Evolutionary conservation across 768 basidiomycete genomes (phyloP), one percentile per base, ranked within the genome.

Genomic region (Asterophora lycoperdoides): DNA sequence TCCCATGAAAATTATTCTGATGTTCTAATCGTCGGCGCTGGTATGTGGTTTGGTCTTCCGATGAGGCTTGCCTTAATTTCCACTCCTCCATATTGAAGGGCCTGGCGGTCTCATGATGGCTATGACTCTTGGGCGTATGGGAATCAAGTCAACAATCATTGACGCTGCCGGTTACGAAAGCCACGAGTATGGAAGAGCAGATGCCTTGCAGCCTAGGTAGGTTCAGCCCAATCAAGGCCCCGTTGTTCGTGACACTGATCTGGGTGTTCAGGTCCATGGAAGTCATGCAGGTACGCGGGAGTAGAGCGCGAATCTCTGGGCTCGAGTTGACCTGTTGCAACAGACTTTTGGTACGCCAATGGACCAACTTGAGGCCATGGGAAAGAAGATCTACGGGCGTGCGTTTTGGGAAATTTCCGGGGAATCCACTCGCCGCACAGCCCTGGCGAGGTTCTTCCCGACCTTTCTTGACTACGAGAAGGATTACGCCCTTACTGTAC

Each of bases 391-490:
- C 43, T 55, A 48, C 8, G 49, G 54, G 11, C 54, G 54, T 7
- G 49, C 54, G 10, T 55, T 55, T 29, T 55, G 54, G 54, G 54
- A 55, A 30, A 55, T 55, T 28, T 46, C 54, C 1, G 43, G 40
- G 20, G 49, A 48, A 5, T 48, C 54, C 17, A 48, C 46, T 15
- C 46, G 39, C 28, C 49, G 54, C 26, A 55, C 54, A 7, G 46
- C 49, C 13, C 39, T 55, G 1, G 54, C 54, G 8, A 32, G 49
- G n/a, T 55, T 55, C 44, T 55, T 55, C 29, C 54, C 54, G 9
- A 43, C 54, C 10, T 55, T 55, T 34, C 54, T 55, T 8, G 54
- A 55, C 34, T 55, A 51, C 29, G 54, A 55, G 17, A 55, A 55
- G 41, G 49, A 55, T 45, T 55, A 55, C 14, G 54, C 54, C n/a